A percentile compares a stretch with the other conserved stretches of the same genome.
Evolutionary conservation across 2,329 filamentous ascomycete species (phyloP).

Genomic region (Hypoxylon sp.): DNA sequence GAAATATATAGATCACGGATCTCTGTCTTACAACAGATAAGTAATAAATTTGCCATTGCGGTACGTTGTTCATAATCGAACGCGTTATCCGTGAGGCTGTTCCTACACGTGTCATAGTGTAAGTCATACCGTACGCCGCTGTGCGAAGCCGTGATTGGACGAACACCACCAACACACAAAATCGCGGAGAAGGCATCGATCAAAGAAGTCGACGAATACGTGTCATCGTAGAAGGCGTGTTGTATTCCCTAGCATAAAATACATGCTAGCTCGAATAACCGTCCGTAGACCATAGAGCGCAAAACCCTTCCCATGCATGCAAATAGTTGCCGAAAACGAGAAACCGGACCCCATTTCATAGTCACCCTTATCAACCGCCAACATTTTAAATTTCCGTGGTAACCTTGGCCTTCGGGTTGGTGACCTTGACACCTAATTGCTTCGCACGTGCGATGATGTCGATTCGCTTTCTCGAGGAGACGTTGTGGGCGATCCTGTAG

Average conservation of each 20-base stretch:
- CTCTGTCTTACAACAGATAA: constrained; percentile 14
- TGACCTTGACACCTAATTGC: constrained; percentile 99
- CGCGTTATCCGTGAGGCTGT: constrained; percentile 13
- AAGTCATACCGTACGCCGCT: constrained; percentile 27
- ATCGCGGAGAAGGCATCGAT: constrained; percentile 39
- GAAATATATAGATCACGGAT: constrained; percentile 12
- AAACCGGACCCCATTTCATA: constrained; percentile 54
- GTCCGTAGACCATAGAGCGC: constrained; percentile 56
- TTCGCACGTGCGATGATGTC: constrained; percentile 98
- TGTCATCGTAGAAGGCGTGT: constrained; percentile 55
- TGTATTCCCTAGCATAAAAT: constrained; percentile 56
- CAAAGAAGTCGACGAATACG: constrained; percentile 36
- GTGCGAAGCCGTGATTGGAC: constrained; percentile 33
- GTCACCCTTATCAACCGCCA: constrained; percentile 47
- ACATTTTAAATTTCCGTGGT: constrained; percentile 86
- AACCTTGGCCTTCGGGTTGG: constrained; percentile 98
- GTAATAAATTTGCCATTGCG: constrained; percentile 13
- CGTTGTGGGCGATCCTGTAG: constrained; percentile 94
- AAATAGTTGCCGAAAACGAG: constrained; percentile 56
- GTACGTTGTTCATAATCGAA: constrained; percentile 13
- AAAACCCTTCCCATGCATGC: constrained; percentile 57
- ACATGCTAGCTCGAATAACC: constrained; percentile 55
- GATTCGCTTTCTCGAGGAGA: constrained; percentile 98
- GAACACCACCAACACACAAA: constrained; percentile 31
- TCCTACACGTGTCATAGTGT: constrained; percentile 39